Evolutionary conservation across 2,329 filamentous ascomycete genomes (phyloP), one percentile per base, ranked within the genome.

Genomic region (Microdochium nivale): DNA sequence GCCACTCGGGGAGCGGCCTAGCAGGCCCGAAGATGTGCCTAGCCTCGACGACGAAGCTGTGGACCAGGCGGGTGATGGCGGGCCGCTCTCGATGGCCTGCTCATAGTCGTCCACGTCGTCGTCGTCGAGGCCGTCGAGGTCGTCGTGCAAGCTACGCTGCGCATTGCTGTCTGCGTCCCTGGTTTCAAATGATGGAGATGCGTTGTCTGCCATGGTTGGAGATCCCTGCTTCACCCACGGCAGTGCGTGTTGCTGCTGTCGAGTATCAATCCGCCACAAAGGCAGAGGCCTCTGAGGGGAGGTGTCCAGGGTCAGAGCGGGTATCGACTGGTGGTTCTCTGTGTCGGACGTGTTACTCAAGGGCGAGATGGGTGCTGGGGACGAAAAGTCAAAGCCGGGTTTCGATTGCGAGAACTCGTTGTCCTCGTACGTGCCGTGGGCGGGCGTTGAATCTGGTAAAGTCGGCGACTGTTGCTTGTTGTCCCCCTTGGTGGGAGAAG

Each of bases 321-420:
- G 40, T 19, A 44, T 19, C 10, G 40, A 24, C 19, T 44, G 40
- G 13, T 21, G 9, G 9, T 19, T 3, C 9, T 44, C 40, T 19
- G 23, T 19, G 19, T 44, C 40, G 2, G n/a, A 21, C 7, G 40
- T 19, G 23, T 44, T 44, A 19, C 40, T 44, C 19, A 44, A 8
- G 19, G 40, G 40, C 40, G 40, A 44, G 19, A 44, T 19, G 5
- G 46, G 46, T 25, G 46, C 30, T 30, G 46, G 54, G 4, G 54
- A 55, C 30, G 54, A 55, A 19, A 56, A 56, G 33, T 55, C 53
- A n/a, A 55, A 49, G 11, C 54, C 54, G 30, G 52, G 49, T 3
- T 51, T 46, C 7, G 54, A 54, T 44, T 56, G 54, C 14, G 54
- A 50, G n/a, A 56, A 56, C 13, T 49, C 49, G 11, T 40, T 43